Evolutionary conservation across 2,329 filamentous ascomycete species (phyloP).

Genomic region (Dryadomyces quercus-mongolicae): DNA sequence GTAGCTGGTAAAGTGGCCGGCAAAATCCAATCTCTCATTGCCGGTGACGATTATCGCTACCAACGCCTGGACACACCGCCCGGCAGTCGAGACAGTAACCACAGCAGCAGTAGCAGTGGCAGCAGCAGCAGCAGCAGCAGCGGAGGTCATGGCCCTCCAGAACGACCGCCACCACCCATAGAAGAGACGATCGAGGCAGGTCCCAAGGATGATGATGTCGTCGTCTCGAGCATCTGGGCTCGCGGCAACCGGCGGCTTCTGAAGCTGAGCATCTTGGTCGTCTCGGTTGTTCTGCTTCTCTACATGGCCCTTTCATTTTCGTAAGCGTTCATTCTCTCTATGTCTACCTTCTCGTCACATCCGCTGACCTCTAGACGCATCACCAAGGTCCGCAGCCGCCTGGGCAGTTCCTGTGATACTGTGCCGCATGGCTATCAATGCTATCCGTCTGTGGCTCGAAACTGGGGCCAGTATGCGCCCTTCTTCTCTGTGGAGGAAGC

Average conservation of each 20-base stretch:
- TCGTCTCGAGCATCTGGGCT: neutral
- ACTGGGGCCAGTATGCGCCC: conserved; percentile 82
- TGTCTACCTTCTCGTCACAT: too few relatives aligned
- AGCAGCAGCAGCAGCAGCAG: neutral
- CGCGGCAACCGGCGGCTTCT: conserved; percentile 9
- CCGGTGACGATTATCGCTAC: neutral
- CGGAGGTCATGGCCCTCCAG: neutral
- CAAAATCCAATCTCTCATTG: too few relatives aligned
- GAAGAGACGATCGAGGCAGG: too few relatives aligned
- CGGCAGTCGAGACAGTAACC: neutral
- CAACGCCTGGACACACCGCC: neutral
- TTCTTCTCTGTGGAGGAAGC: conserved; percentile 67
- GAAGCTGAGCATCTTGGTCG: conserved; percentile 12
- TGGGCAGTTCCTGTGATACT: conserved; percentile 32
- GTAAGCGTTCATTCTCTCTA: conserved; percentile 14
- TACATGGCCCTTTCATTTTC: conserved; percentile 14
- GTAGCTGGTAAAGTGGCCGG: too few relatives aligned
- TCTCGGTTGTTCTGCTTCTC: conserved; percentile 12
- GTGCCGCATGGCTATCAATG: conserved; percentile 50
- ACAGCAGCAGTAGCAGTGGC: neutral
- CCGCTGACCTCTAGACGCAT: neutral
- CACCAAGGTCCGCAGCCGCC: neutral
- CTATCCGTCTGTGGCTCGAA: conserved; percentile 45
- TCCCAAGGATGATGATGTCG: neutral
- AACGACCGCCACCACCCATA: too few relatives aligned